Evolutionary conservation across 2,329 filamentous ascomycete genomes (phyloP), one percentile per base, ranked within the genome.

Genomic region (Fusarium xyrophilum): DNA sequence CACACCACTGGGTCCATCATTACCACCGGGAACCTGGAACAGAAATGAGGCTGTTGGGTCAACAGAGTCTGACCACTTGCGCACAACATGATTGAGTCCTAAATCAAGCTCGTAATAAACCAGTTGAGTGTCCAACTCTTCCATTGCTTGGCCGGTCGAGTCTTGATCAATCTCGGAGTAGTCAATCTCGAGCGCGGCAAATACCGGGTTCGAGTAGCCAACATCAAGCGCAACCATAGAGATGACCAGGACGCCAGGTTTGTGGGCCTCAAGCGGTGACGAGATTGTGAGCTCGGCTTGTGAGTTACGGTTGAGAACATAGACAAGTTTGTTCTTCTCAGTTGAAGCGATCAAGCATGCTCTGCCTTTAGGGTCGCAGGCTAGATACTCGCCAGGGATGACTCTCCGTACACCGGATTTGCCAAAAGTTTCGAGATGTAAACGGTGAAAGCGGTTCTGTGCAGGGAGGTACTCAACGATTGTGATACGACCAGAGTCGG

Each of bases 241-340:
- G 72, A 97, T 93, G 27, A 98, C 94, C 51, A 99, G 81, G 3
- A 95, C 95, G 64, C 95, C 93, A 15, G 93, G 89, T 79, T 96
- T 97, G 80, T 99, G 95, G 4, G 96, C 96, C 80, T 99, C 96
- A 21, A 99, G 86, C 1, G 96, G 96, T 17, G 96, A 99, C 8
- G 96, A 99, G 52, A 99, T 99, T 40, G 94, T 96, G 74, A 99
- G 88, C 79, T 97, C 93, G 21, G 94, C 94, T 80, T 98, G 93
- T 6, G 93, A 88, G 81, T 97, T 97, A 70, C 96, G 91, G 80
- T 98, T 98, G 72, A 99, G 85, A 75, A 99, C 95, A 81, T 99
- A 99, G 72, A 99, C 96, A 59, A 99, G 91, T 83, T 99, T 99
- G 83, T 98, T 99, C 86, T 99, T 99, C 82, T 99, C 96, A 57